A percentile compares a stretch with the other conserved stretches of the same genome.
Evolutionary conservation across 139 green algal genomes (phyloP).

Genomic region (Tetradesmus obliquus): DNA sequence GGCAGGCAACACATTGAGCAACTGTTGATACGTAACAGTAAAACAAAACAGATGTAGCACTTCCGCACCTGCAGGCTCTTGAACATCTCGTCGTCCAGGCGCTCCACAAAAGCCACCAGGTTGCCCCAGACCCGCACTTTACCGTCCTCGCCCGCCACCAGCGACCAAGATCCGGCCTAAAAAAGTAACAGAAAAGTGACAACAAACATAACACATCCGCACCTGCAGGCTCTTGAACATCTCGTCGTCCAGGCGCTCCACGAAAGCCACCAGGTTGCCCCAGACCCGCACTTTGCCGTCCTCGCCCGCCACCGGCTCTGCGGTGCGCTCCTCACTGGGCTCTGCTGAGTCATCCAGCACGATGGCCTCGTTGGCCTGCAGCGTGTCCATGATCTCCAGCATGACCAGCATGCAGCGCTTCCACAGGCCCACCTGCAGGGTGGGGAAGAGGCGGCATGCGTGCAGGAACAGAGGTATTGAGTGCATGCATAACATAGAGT

Average conservation of each 20-base stretch:
- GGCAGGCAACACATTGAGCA: neutral
- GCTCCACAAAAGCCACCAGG: constrained; percentile 94
- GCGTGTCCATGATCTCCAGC: constrained; percentile 54
- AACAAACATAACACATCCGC: neutral
- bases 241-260: constrained; percentile 99
- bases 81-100: constrained; percentile 98
- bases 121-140: constrained; percentile 89
- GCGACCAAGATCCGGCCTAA: no score
- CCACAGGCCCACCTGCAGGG: constrained; percentile 72
- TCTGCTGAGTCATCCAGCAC: constrained; percentile 79
- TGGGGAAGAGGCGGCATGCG: neutral
- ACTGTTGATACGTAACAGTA: neutral
- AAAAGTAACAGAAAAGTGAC: no score
- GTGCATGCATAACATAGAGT: no score
- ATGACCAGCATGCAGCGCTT: constrained; percentile 74
- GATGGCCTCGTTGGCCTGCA: constrained; percentile 78
- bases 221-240: constrained; percentile 98
- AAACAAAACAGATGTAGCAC: neutral
- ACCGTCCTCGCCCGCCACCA: constrained; percentile 48
- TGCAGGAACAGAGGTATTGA: neutral
- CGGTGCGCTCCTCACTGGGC: constrained; percentile 63
- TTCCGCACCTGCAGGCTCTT: constrained; percentile 91
- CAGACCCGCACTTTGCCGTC: constrained; percentile 72
- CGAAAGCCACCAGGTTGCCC: constrained; percentile 94
- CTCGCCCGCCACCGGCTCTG: constrained; percentile 65